These are phyloP conservation scores for Taxillus chinensis DNA, from an alignment of 164 flowering plant species.

Conservation along the genomic window DNA sequence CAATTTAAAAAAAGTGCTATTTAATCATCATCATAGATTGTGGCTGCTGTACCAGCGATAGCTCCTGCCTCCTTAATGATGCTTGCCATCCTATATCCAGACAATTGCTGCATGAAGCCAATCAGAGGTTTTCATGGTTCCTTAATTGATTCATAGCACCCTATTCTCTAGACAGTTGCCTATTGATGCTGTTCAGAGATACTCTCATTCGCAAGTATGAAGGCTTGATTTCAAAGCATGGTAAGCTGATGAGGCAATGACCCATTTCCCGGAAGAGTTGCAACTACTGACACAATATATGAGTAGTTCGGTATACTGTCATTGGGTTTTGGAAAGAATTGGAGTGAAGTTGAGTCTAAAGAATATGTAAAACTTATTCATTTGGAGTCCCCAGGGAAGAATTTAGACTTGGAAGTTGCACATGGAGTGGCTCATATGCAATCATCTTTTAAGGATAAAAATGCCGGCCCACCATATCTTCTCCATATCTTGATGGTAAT, in stretches of 20 bases:
- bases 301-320: conserved; percentile 19
- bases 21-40: conserved; percentile 24
- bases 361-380: conserved; percentile 27
- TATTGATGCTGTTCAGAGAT: conserved; percentile 44
- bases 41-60: conserved; percentile 20
- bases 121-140: conserved; percentile 36
- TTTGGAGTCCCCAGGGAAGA: conserved; percentile 33
- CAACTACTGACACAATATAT: conserved; percentile 29
- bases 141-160: conserved; percentile 15
- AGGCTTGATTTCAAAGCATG: conserved; percentile 51
- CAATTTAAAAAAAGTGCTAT: conserved; percentile 28
- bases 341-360: conserved; percentile 30
- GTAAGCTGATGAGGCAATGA: conserved; percentile 31
- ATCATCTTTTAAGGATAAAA: conserved; percentile 52
- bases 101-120: conserved; percentile 31
- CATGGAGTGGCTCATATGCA: conserved; percentile 25
- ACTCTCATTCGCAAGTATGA: conserved; percentile 42
- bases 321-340: conserved; percentile 31
- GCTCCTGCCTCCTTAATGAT: conserved; percentile 20
- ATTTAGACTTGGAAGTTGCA: conserved; percentile 21
- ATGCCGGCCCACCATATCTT: conserved; percentile 65
- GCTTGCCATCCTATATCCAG: conserved; percentile 18
- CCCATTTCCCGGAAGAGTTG: conserved; percentile 52
- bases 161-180: conserved; percentile 25
- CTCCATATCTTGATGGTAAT: conserved; percentile 68